A percentile compares a stretch with the other conserved stretches of the same genome.
phyloP scores from a whole-genome alignment of 768 basidiomycete species.

The Tricholoma sp. region DNA sequence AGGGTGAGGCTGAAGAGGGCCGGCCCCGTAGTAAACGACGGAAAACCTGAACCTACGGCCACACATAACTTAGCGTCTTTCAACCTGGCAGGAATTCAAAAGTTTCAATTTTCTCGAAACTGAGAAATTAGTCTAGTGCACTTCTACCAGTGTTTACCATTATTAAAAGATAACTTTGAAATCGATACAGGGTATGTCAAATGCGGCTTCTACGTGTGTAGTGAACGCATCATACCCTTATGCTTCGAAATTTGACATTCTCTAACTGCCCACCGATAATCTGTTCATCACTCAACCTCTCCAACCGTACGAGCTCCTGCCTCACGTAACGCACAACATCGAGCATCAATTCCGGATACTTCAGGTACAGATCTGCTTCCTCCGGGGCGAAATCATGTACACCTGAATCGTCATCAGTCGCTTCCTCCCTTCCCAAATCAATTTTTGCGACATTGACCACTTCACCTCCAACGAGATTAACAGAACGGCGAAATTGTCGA shows the following conservation, averaged over 20 bases:
- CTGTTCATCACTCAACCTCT: conserved; percentile 42
- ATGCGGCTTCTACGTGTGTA: background rate
- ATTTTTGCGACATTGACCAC: conserved; percentile 57
- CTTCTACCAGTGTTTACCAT: too few relatives aligned
- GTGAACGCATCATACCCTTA: conserved; percentile 12
- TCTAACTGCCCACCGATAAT: conserved; percentile 35
- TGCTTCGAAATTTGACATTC: conserved; percentile 34
- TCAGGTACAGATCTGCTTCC: conserved; percentile 63
- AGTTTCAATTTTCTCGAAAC: background rate
- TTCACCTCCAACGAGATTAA: conserved; percentile 67
- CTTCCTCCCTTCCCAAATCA: conserved; percentile 53
- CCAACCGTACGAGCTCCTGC: conserved; percentile 65
- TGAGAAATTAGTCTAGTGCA: too few relatives aligned
- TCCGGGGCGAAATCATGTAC: conserved; percentile 62
- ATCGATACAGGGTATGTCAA: background rate
- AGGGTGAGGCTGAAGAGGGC: conserved; percentile 56
- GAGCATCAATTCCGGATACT: conserved; percentile 72
- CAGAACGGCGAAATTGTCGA: conserved; percentile 48
- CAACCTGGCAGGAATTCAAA: background rate
- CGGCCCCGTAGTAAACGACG: conserved; percentile 44
- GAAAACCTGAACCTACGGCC: conserved; percentile 28
- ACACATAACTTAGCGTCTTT: background rate
- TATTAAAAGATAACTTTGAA: background rate
- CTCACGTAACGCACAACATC: conserved; percentile 65
- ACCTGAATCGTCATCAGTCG: conserved; percentile 61